Percentiles rank a stretch among this genome's conserved stretches.
phyloP scores from a whole-genome alignment of 78 protist species.

The Dictyostelium brefeldianum region DNA sequence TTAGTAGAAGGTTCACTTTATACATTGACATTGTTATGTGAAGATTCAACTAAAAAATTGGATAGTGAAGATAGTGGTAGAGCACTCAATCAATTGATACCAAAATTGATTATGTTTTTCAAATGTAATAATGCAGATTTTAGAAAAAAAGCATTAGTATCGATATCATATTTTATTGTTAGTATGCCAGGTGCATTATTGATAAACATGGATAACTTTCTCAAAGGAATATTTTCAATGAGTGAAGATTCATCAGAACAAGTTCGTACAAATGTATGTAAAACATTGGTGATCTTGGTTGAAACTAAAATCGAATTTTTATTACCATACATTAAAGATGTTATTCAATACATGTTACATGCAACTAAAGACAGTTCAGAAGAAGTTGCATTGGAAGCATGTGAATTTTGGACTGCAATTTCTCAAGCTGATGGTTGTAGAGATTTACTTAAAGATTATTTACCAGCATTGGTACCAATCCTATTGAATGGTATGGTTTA shows the following conservation, averaged over 20 bases:
- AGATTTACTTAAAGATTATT: constrained; percentile 27
- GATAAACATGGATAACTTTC: constrained; percentile 52
- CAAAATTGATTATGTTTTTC: constrained; percentile 62
- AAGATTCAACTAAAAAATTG: constrained; percentile 51
- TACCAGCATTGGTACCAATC: constrained; percentile 77
- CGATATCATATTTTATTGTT: constrained; percentile 42
- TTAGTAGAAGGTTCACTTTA: constrained; percentile 64
- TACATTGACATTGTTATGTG: constrained; percentile 74
- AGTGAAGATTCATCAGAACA: constrained; percentile 35
- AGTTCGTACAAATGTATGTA: constrained; percentile 79
- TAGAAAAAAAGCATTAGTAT: constrained; percentile 50
- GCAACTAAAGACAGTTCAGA: constrained; percentile 78
- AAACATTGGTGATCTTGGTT: constrained; percentile 69
- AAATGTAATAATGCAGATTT: constrained; percentile 4
- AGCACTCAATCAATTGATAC: constrained; percentile 63
- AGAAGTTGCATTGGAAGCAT: constrained; percentile 88
- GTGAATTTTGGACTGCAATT: constrained; percentile 92
- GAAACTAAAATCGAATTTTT: constrained; percentile 61
- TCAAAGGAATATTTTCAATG: constrained; percentile 72
- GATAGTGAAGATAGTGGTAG: constrained; percentile 43
- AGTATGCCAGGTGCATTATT: constrained; percentile 74
- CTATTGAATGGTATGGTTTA: constrained; percentile 89
- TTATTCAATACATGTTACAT: constrained; percentile 82
- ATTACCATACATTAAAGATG: constrained; percentile 48
- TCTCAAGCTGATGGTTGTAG: constrained; percentile 51